A percentile compares a stretch with the other conserved stretches of the same genome.
Evolutionary conservation across 371 early-diverging fungal genomes (phyloP).

Genomic region (Basidiobolus heterosporus): DNA sequence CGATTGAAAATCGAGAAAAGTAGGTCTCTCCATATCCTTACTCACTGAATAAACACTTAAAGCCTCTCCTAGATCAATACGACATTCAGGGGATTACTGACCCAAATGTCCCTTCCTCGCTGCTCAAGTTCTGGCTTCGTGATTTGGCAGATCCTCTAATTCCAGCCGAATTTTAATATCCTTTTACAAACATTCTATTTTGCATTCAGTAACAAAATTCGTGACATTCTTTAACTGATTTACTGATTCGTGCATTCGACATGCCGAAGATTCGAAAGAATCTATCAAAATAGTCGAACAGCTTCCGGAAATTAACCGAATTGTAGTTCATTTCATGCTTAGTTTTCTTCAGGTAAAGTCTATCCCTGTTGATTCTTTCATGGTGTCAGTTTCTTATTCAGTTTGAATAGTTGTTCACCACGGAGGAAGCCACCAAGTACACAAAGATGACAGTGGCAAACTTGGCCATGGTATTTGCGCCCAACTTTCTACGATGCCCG

Average conservation of each 20-base stretch:
- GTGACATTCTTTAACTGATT: too few species aligned
- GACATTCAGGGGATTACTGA: conserved; percentile 55
- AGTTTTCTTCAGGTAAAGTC: conserved; percentile 50
- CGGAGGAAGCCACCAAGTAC: conserved; percentile 36
- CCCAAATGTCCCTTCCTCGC: conserved; percentile 80
- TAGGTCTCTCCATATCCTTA: too few species aligned
- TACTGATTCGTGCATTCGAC: conserved; percentile 33
- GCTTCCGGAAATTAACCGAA: conserved; percentile 56
- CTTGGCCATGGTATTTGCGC: conserved; percentile 94
- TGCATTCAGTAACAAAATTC: too few species aligned
- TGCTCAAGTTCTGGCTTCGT: conserved; percentile 83
- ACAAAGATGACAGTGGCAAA: conserved; percentile 83
- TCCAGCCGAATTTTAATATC: conserved; percentile 50
- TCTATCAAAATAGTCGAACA: conserved; percentile 40
- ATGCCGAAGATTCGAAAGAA: conserved; percentile 27
- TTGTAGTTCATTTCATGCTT: conserved; percentile 62
- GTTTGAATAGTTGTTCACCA: conserved; percentile 31
- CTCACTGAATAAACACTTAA: too few species aligned
- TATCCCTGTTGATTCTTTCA: not conserved
- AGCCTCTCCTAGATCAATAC: conserved; percentile 17
- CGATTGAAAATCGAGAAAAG: too few species aligned
- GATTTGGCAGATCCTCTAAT: conserved; percentile 85
- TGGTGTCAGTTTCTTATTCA: conserved; percentile 2
- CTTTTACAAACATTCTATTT: too few species aligned
- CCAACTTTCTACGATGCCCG: conserved; percentile 80